Evolutionary conservation across 768 basidiomycete species (phyloP).

Genomic region (Russula ochroleuca): DNA sequence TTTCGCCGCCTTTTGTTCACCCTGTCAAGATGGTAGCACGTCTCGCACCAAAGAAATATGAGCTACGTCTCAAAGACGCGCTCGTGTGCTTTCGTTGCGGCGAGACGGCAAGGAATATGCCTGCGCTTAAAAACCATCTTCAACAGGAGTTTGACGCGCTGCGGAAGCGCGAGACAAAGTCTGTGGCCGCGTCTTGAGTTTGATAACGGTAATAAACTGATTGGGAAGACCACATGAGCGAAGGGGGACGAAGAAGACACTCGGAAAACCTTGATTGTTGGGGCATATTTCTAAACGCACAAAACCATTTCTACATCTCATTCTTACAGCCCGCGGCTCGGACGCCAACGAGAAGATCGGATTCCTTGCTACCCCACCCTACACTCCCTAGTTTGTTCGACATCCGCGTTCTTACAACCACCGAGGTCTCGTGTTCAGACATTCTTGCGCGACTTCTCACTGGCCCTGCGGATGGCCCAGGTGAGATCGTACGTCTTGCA

Average conservation of each 20-base stretch:
- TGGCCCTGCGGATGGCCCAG: constrained; percentile 85
- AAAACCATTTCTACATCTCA: background rate
- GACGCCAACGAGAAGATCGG: background rate
- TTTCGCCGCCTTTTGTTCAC: background rate
- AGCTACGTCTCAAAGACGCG: constrained; percentile 60
- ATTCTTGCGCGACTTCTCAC: constrained; percentile 55
- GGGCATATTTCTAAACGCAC: background rate
- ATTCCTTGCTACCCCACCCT: background rate
- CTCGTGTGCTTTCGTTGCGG: constrained; percentile 71
- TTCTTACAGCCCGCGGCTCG: background rate
- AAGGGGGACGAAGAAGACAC: background rate
- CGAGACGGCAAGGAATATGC: constrained; percentile 61
- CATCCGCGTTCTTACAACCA: background rate
- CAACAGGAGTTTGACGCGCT: constrained; percentile 60
- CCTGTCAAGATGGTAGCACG: constrained; percentile 45
- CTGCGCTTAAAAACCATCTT: constrained; percentile 68
- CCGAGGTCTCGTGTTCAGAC: background rate
- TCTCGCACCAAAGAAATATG: constrained; percentile 52
- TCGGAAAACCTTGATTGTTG: constrained; percentile 4
- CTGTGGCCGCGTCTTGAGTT: background rate
- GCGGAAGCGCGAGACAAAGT: constrained; percentile 11
- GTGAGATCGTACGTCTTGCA: constrained; percentile 87
- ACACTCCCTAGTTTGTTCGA: background rate
- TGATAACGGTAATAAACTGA: background rate
- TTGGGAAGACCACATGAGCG: background rate